phyloP scores from a whole-genome alignment of 148 eudicot species.

The Amaranthus cruentus region DNA sequence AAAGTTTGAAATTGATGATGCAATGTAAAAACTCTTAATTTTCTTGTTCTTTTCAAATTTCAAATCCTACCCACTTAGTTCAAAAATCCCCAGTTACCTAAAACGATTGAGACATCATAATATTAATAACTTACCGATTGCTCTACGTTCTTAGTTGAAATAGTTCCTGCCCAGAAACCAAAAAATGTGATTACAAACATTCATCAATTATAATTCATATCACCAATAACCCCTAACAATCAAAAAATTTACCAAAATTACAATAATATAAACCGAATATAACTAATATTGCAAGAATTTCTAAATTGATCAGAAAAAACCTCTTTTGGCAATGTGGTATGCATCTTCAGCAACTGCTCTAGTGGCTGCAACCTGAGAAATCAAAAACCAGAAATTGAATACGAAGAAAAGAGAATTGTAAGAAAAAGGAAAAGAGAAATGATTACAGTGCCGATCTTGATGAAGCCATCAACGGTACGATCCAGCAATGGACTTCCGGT shows the following conservation, averaged over 20 bases:
- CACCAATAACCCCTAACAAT: neutral
- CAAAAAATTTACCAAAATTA: neutral
- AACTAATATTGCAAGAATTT: neutral
- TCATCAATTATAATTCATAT: neutral
- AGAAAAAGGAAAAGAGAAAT: neutral
- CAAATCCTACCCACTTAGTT: neutral
- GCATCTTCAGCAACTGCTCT: conserved; percentile 76
- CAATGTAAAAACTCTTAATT: no score
- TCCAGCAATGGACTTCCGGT: conserved; percentile 72
- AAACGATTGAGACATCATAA: neutral
- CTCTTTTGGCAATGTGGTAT: conserved; percentile 44
- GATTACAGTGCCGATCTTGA: conserved; percentile 77
- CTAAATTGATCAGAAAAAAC: conserved; percentile 21
- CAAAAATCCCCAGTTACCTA: neutral
- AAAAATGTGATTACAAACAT: neutral
- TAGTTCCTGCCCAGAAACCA: conserved; percentile 33
- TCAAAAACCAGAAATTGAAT: neutral
- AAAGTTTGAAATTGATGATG: neutral
- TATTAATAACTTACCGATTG: conserved; percentile 36
- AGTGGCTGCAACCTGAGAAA: conserved; percentile 60
- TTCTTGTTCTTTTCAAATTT: no score
- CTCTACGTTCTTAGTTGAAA: conserved; percentile 40
- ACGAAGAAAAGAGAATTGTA: neutral
- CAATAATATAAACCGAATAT: neutral
- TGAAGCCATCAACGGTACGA: conserved; percentile 73